Conservation (phyloP, 2,329 filamentous ascomycete species). For the Sporothrix pallida region DNA sequence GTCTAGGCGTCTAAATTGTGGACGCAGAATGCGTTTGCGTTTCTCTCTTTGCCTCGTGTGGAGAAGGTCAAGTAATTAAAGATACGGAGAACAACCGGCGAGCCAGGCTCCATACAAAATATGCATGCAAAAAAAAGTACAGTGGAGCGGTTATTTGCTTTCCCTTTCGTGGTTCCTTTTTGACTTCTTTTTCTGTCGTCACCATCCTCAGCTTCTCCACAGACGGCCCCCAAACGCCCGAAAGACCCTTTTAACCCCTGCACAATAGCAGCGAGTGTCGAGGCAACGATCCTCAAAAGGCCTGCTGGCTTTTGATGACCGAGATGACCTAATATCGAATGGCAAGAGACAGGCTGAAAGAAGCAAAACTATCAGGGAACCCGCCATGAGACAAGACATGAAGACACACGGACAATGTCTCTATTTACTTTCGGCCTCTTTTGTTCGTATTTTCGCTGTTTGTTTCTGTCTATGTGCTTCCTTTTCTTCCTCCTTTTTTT, state of each 20-base stretch:
- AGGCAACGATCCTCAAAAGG: conserved; percentile 9
- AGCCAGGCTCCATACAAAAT: background rate
- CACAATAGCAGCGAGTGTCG: background rate
- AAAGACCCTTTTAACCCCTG: background rate
- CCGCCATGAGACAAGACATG: background rate
- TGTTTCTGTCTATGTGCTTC: background rate
- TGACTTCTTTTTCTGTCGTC: background rate
- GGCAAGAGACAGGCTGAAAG: conserved; percentile 20
- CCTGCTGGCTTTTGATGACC: background rate
- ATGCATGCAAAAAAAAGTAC: background rate
- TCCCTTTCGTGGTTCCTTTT: conserved; percentile 6
- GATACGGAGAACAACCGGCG: background rate
- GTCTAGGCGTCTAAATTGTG: conserved; percentile 14
- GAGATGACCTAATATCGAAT: background rate
- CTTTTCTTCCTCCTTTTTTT: background rate
- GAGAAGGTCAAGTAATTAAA: conserved; percentile 4
- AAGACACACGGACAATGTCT: background rate
- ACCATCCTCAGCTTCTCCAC: conserved; percentile 24
- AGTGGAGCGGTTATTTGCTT: conserved; percentile 21
- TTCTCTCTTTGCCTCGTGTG: background rate
- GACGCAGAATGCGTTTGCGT: background rate
- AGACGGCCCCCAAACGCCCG: background rate
- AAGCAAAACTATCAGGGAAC: background rate
- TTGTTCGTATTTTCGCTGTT: background rate
- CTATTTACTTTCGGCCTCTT: background rate